A percentile compares a stretch with the other conserved stretches of the same genome.
phyloP scores from a whole-genome alignment of 768 basidiomycete genomes.

The Cantharellus cinnabarinus region DNA sequence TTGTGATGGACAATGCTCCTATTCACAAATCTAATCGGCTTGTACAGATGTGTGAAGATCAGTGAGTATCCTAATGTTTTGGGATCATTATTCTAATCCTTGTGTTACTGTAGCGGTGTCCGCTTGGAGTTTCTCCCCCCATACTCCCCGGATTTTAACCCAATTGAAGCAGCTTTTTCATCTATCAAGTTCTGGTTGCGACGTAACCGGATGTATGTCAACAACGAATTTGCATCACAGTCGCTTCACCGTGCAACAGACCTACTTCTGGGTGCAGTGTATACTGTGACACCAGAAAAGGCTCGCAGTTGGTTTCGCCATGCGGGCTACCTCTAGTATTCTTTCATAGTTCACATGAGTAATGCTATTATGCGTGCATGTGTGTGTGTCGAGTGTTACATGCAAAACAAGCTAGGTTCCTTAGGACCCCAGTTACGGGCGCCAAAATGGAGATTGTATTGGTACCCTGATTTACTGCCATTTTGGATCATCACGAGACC shows the following conservation, averaged over 20 bases:
- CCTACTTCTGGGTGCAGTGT: not conserved
- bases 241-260: not conserved
- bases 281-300: not conserved
- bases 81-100: not conserved
- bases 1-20: conserved; percentile 7
- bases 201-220: not conserved
- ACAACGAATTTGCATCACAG: not conserved
- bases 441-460: too few species aligned
- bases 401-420: too few species aligned
- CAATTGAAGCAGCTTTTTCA: conserved; percentile 6
- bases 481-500: too few species aligned
- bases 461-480: too few species aligned
- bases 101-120: conserved; percentile 1
- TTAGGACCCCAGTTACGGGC: too few species aligned
- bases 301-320: not conserved
- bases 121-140: conserved; percentile 6
- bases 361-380: too few species aligned
- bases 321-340: not conserved
- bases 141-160: conserved; percentile 9
- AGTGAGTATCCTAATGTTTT: not conserved
- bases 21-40: conserved; percentile 2
- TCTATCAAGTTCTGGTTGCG: conserved; percentile 4
- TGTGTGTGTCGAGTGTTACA: too few species aligned
- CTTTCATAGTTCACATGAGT: too few species aligned
- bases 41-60: conserved; percentile 5